Conservation (phyloP, 306 rosid genomes). For the Purshia tridentata region DNA sequence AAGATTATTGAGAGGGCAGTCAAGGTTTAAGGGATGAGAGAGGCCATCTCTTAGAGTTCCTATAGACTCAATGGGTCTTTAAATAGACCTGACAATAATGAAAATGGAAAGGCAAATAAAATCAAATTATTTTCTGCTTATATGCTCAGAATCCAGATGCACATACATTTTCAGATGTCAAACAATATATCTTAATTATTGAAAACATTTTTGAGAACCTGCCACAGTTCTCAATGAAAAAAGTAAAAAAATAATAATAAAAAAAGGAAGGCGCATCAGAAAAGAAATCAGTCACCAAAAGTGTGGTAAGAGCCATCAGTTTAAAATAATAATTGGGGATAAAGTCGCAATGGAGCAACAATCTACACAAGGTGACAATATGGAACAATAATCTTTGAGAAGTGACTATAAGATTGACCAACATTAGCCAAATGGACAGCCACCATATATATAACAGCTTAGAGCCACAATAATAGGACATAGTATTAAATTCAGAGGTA, state of each 20-base stretch:
- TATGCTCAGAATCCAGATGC: not conserved
- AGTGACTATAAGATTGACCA: not conserved
- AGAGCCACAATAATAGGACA: slow-evolving; percentile 1
- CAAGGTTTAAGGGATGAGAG: too few species aligned
- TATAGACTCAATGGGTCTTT: too few species aligned
- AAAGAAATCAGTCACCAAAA: not conserved
- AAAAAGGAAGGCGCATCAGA: not conserved
- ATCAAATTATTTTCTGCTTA: not conserved
- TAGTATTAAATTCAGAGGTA: not conserved
- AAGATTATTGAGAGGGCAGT: too few species aligned
- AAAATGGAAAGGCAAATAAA: not conserved
- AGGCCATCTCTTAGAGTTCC: too few species aligned
- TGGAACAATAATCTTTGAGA: not conserved
- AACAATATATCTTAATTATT: not conserved
- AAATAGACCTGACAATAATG: too few species aligned
- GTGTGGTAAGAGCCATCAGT: not conserved
- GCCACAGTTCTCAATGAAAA: not conserved
- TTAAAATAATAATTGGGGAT: not conserved
- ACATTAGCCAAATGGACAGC: slow-evolving; percentile 11
- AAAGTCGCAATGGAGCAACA: not conserved
- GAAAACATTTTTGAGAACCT: not conserved
- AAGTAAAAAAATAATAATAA: too few species aligned
- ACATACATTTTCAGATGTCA: not conserved
- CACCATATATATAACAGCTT: slow-evolving; percentile 15
- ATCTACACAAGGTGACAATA: not conserved